Base-by-base conservation (phyloP, 1,139 yeast genomes). In the Geotrichum carabidarum region DNA sequence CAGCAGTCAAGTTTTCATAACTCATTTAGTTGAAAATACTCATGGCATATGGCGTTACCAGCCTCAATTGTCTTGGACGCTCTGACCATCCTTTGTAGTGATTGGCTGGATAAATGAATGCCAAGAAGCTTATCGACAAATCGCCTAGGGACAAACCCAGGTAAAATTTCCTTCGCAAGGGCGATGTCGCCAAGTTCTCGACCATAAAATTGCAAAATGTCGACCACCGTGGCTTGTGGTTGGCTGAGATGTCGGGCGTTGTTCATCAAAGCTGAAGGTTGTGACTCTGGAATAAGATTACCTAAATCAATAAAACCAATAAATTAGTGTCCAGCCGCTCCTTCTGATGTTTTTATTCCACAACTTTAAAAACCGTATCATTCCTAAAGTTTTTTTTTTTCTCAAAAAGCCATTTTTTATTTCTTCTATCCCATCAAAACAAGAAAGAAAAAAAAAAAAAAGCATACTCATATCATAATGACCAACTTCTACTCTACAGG, bases 401-500 rank as follows among this genome's bases (percentile, higher is more conserved):
- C 12, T 18, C 36, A 18, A 7, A n/a, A 44, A n/a, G n/a, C n/a
- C n/a, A n/a, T n/a, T 37, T 14, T 31, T 14, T 30, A 38, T 2
- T 11, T 38, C 42, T 14, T 14, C n/a, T 5, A 15, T 1, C 8
- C 48, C n/a, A n/a, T 32, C n/a, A 17, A 32, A 32, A 27, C 14
- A 43, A 11, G 15, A 9, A 38, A 14, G n/a, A n/a, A 49, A 2
- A 14, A 8, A 34, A 22, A 14, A 22, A n/a, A 49, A 2, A 14
- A 8, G 17, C 36, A 27, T 4, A 2, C 3, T n/a, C 15, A 46
- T 2, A 34, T 11, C n/a, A 34, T 11, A 11, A 45, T 45, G 41
- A 14, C 36, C 8, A 54, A 54, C 27, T 65, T 61, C 57, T 61
- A 76, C 61, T 80, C 86, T n/a, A 83, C 89, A 0, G 93, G 93